Evolutionary conservation across 192 early-diverging fungal species (phyloP).

Genomic region (Podila epigama): DNA sequence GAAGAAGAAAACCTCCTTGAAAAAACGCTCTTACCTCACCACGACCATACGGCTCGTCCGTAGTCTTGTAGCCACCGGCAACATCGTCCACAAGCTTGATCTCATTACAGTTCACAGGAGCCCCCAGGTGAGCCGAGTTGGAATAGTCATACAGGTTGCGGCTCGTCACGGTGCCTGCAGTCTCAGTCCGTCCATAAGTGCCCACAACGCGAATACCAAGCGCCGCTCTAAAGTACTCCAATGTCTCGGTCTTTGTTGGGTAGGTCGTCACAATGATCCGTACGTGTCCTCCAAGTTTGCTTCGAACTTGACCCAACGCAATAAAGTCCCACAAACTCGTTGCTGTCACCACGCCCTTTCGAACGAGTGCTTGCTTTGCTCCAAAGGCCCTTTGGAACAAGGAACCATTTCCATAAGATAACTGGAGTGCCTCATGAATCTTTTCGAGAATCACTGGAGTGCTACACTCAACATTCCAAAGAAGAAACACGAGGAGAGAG

Average conservation of each 20-base stretch:
- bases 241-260: constrained; percentile 31
- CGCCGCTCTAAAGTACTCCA: constrained; percentile 29
- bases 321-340: constrained; percentile 45
- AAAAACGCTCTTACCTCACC: constrained; percentile 73
- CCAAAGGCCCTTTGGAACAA: constrained; percentile 27
- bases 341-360: constrained; percentile 12
- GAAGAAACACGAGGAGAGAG: too few relatives aligned
- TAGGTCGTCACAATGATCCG: constrained; percentile 34
- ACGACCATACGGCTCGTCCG: constrained; percentile 66
- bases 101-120: constrained; percentile 67
- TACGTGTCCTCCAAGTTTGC: constrained; percentile 35
- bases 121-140: constrained; percentile 57
- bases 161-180: constrained; percentile 30
- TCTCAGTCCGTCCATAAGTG: constrained; percentile 41
- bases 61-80: constrained; percentile 46
- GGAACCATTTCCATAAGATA: constrained; percentile 33
- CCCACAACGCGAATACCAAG: constrained; percentile 37
- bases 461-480: background rate
- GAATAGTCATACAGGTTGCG: constrained; percentile 44
- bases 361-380: constrained; percentile 17
- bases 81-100: constrained; percentile 67
- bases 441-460: constrained; percentile 39
- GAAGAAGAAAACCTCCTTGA: too few relatives aligned
- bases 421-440: constrained; percentile 37
- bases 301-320: constrained; percentile 27